Evolutionary conservation across 352 stramenopile species (phyloP).

Genomic region (Globisporangium echinulatum): DNA sequence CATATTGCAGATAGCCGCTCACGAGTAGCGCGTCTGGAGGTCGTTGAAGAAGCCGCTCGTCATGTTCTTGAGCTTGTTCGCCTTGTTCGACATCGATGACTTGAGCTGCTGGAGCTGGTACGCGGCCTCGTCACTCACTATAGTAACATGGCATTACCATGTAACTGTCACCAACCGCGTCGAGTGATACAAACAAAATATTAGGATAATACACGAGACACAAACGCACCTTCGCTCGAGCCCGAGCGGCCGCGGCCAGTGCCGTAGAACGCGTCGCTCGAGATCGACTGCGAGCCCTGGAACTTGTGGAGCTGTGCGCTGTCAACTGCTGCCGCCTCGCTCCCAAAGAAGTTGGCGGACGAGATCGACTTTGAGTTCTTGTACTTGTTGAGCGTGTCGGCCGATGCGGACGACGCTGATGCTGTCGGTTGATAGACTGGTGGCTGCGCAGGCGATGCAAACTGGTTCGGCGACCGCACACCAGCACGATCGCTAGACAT

Average conservation of each 20-base stretch:
- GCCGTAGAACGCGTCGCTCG: conserved; percentile 83
- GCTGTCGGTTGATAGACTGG: background rate
- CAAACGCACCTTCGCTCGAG: conserved; percentile 53
- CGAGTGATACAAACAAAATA: background rate
- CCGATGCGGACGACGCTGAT: conserved; percentile 6
- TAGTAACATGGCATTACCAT: conserved; percentile 7
- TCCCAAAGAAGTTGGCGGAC: conserved; percentile 86
- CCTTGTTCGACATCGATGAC: conserved; percentile 75
- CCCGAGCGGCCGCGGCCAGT: conserved; percentile 46
- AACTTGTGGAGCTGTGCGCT: conserved; percentile 64
- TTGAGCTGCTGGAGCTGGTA: conserved; percentile 86
- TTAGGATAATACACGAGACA: background rate
- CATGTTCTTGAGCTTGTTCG: conserved; percentile 86
- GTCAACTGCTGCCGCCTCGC: conserved; percentile 50
- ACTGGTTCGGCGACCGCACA: conserved; percentile 7
- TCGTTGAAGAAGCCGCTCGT: conserved; percentile 87
- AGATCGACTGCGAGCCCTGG: conserved; percentile 79
- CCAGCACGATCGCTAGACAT: conserved; percentile 20
- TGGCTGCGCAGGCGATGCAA: conserved; percentile 3
- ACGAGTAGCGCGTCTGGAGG: conserved; percentile 79
- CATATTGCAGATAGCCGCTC: background rate
- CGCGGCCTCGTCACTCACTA: conserved; percentile 67
- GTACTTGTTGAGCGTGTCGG: conserved; percentile 86
- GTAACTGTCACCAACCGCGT: background rate
- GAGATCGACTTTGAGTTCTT: conserved; percentile 91